phyloP scores from a whole-genome alignment of 495 filamentous ascomycete species.

The Bacidia gigantensis region DNA sequence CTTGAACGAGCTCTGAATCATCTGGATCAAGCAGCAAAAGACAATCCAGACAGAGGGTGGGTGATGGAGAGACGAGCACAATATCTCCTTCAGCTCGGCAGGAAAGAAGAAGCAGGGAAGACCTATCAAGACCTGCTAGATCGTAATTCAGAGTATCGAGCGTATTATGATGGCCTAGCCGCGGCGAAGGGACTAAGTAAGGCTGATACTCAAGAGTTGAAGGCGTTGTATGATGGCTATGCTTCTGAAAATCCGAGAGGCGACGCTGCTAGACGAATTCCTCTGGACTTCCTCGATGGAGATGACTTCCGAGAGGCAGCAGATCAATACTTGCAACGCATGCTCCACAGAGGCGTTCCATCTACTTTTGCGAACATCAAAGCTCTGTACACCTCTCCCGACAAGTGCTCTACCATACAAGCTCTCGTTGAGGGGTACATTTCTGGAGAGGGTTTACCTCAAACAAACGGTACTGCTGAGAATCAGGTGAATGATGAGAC shows the following conservation, averaged over 20 bases:
- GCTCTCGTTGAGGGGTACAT: slow-evolving; percentile 68
- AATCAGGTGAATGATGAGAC: slow-evolving; percentile 37
- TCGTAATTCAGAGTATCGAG: slow-evolving; percentile 74
- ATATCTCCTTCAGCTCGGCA: slow-evolving; percentile 66
- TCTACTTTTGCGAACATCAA: slow-evolving; percentile 95
- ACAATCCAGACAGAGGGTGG: slow-evolving; percentile 71
- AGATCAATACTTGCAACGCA: slow-evolving; percentile 65
- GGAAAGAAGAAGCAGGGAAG: slow-evolving; percentile 66
- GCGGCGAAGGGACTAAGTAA: slow-evolving; percentile 49
- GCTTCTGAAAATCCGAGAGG: slow-evolving; percentile 65
- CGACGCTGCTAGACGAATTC: slow-evolving; percentile 76
- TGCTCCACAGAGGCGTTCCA: slow-evolving; percentile 92
- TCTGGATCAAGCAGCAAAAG: slow-evolving; percentile 59
- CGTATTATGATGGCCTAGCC: slow-evolving; percentile 71
- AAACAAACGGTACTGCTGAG: slow-evolving; percentile 35
- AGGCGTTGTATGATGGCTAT: slow-evolving; percentile 65
- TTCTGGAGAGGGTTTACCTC: slow-evolving; percentile 27
- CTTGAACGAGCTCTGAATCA: slow-evolving; percentile 72
- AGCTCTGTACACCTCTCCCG: slow-evolving; percentile 61
- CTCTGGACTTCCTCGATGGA: slow-evolving; percentile 77
- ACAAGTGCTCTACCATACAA: slow-evolving; percentile 63
- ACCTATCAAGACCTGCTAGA: slow-evolving; percentile 71
- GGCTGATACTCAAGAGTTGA: slow-evolving; percentile 48
- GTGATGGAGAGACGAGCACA: slow-evolving; percentile 79
- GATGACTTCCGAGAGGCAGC: slow-evolving; percentile 69